phyloP scores from a whole-genome alignment of 169 alveolate species.

The Plasmodium chabaudi region DNA sequence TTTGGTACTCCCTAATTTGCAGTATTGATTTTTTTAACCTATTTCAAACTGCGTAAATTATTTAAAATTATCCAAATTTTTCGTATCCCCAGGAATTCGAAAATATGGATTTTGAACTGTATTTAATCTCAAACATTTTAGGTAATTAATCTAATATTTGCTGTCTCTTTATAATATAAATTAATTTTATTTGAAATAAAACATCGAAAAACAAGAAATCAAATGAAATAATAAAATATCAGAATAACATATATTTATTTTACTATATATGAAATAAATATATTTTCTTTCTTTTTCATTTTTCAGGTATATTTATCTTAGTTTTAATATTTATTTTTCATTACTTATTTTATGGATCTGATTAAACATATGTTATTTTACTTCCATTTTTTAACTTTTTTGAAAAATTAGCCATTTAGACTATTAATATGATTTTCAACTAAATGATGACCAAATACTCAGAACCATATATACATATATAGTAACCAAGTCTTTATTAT shows the following conservation, averaged over 20 bases:
- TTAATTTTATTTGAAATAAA: too few species aligned
- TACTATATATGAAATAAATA: too few species aligned
- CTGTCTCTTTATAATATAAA: background rate
- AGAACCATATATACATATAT: too few species aligned
- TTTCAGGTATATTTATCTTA: constrained; percentile 45
- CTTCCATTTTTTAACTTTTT: background rate
- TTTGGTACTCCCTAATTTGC: too few species aligned
- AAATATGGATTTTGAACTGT: constrained; percentile 69
- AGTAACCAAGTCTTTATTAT: background rate
- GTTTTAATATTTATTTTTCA: constrained; percentile 62
- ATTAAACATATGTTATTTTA: background rate
- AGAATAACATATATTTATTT: too few species aligned
- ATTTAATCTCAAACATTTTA: constrained; percentile 49
- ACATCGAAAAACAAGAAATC: too few species aligned
- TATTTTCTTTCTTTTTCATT: background rate
- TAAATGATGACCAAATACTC: too few species aligned
- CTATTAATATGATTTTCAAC: too few species aligned
- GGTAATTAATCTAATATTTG: background rate
- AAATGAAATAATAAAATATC: too few species aligned
- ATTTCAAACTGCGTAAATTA: background rate
- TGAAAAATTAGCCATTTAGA: too few species aligned
- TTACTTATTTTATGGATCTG: constrained; percentile 36
- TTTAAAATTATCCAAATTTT: constrained; percentile 8
- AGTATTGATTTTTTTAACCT: too few species aligned
- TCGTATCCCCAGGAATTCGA: background rate